Evolutionary conservation across 352 stramenopile genomes (phyloP).

Genomic region (Saprolegnia diclina): DNA sequence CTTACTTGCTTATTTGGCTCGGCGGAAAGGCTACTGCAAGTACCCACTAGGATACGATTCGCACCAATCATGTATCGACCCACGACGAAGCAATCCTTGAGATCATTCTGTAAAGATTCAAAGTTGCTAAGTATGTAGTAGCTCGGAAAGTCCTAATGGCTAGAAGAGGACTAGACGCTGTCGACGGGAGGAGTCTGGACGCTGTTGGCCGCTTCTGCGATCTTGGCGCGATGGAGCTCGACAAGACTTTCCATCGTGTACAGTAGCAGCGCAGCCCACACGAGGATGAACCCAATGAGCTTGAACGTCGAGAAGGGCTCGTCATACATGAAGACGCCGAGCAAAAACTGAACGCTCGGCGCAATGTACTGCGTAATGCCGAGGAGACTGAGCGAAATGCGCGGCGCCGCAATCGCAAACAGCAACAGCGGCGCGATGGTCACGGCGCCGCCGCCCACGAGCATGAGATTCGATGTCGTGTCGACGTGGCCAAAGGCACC

Average conservation of each 20-base stretch:
- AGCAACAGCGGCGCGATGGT: background rate
- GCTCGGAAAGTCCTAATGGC: too few species aligned
- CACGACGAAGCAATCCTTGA: too few species aligned
- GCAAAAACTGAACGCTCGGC: conserved; percentile 4
- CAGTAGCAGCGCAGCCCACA: background rate
- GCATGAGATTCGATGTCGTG: background rate
- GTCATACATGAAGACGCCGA: conserved; percentile 11
- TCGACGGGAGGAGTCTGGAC: too few species aligned
- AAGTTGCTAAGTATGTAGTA: too few species aligned
- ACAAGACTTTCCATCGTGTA: conserved; percentile 10
- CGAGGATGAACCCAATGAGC: conserved; percentile 1
- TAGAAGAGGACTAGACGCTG: too few species aligned
- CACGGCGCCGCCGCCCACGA: conserved; percentile 2
- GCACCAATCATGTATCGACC: too few species aligned
- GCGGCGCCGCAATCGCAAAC: conserved; percentile 3
- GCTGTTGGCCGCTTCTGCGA: too few species aligned
- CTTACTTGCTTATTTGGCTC: too few species aligned
- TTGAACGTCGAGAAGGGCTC: conserved; percentile 5
- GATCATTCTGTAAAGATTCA: too few species aligned
- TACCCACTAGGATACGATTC: too few species aligned
- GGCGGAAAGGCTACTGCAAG: too few species aligned
- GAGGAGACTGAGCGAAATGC: conserved; percentile 1
- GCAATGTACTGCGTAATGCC: conserved; percentile 3
- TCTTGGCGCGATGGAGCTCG: too few species aligned
- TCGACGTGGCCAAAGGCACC: conserved; percentile 8